Base-by-base conservation (phyloP, 306 rosid genomes). In the Vicia faba region DNA sequence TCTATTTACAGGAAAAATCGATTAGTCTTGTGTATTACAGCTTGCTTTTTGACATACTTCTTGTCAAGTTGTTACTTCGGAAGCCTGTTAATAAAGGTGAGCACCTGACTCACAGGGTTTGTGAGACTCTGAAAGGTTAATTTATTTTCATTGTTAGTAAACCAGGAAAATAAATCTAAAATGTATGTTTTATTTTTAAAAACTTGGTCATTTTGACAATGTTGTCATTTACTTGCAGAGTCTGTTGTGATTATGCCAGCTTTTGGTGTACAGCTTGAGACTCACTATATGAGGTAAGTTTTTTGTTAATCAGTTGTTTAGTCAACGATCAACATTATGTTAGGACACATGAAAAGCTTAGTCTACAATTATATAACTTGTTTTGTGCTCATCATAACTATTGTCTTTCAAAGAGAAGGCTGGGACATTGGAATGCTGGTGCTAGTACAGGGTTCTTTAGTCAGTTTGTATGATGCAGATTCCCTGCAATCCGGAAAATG, bases 201-300 rank as follows among this genome's bases (percentile, higher is more conserved):
- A 70, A 38, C n/a, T 40, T 11, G 16, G 61, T 55, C 55, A 65
- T 19, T 55, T 76, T 60, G 53, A 60, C 31, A 13, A 46, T 57
- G 62, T 49, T 63, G 16, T 36, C 41, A 16, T 61, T 78, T 67
- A 39, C 60, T 45, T 58, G 74, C 91, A 92, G 96, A 92, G 80
- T 86, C 91, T 38, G 88, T 92, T 33, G 71, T 92, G 56, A 79
- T 92, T 76, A 83, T 92, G 86, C 96, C 98, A 11, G 89, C 92
- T 74, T 89, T 92, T 61, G 98, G 98, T 61, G 91, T 92, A 67
- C 96, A 92, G 76, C 93, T 92, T 62, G 95, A 92, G 75, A 89
- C 93, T 75, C 89, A 84, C 75, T 86, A 78, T 70, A 43, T 29
- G 56, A 86, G 98, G 98, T 92, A 68, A 56, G 11, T 57, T 56